Conservation (phyloP, 2,329 filamentous ascomycete species). For the Fusarium begoniae region DNA sequence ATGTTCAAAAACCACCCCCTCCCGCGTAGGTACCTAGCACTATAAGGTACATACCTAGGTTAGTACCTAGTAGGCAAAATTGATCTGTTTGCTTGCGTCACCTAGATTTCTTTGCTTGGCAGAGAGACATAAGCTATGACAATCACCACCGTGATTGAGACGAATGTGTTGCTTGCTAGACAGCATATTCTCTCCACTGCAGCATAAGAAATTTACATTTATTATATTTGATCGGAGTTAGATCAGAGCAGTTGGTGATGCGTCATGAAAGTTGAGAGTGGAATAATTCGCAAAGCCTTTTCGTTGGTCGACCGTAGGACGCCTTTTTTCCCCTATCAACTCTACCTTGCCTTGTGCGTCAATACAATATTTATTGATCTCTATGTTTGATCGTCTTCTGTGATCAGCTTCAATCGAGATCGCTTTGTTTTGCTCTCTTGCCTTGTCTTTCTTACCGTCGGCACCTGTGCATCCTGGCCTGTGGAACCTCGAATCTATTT, state of each 20-base stretch:
- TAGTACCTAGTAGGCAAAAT: background rate
- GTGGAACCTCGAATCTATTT: conserved; percentile 25
- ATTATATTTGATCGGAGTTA: background rate
- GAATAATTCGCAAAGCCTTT: conserved; percentile 24
- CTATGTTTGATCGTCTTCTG: conserved; percentile 28
- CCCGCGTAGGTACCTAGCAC: too few relatives aligned
- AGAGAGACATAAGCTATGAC: conserved; percentile 2
- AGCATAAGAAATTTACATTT: background rate
- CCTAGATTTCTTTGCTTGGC: background rate
- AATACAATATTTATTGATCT: background rate
- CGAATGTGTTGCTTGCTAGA: background rate
- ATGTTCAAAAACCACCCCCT: too few relatives aligned
- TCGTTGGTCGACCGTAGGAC: background rate
- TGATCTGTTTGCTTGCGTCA: background rate
- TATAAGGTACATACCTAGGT: too few relatives aligned
- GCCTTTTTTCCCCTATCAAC: background rate
- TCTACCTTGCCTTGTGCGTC: background rate
- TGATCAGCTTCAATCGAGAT: conserved; percentile 21
- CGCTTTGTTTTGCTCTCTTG: background rate
- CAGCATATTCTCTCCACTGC: background rate
- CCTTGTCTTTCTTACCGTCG: conserved; percentile 9
- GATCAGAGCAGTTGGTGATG: background rate
- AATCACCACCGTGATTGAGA: background rate
- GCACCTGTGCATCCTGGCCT: conserved; percentile 12
- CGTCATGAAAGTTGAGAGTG: conserved; percentile 3